Percentiles rank a stretch among this genome's conserved stretches.
These are phyloP conservation scores for Naganishia vaughanmartiniae DNA, from an alignment of 768 basidiomycete species.

Conservation along the genomic window DNA sequence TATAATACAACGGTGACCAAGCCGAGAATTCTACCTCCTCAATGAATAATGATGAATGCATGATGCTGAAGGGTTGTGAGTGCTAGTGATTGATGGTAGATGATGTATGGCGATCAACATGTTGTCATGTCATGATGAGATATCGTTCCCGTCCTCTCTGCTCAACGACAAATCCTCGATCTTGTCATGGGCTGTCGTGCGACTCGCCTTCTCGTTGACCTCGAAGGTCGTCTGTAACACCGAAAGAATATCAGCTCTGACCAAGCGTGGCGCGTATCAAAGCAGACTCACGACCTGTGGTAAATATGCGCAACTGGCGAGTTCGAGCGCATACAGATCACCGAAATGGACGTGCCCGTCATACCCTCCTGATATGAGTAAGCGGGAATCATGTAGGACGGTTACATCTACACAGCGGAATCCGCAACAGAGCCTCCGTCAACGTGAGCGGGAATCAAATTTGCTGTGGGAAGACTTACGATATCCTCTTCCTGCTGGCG, in stretches of 20 bases:
- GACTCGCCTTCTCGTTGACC: slow-evolving; percentile 12
- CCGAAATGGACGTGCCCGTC: slow-evolving; percentile 65
- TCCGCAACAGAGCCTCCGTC: neutral
- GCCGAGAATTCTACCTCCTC: neutral
- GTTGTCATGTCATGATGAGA: neutral
- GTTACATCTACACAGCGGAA: slow-evolving; percentile 60
- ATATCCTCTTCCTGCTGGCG: slow-evolving; percentile 76
- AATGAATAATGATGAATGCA: too few relatives aligned
- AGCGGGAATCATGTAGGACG: slow-evolving; percentile 73
- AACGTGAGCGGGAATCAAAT: neutral
- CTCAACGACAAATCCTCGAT: neutral
- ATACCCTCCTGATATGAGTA: slow-evolving; percentile 81
- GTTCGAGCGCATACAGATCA: slow-evolving; percentile 79
- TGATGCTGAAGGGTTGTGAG: too few relatives aligned
- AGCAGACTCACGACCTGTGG: slow-evolving; percentile 63
- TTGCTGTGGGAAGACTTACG: neutral
- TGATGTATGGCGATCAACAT: neutral
- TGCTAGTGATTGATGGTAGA: too few relatives aligned
- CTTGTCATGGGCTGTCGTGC: neutral
- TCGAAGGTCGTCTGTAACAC: slow-evolving; percentile 1
- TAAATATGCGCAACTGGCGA: slow-evolving; percentile 81
- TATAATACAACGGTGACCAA: neutral
- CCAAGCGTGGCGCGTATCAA: too few relatives aligned
- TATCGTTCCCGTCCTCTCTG: neutral
- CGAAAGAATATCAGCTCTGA: neutral